Conservation (phyloP, 78 protist species). For the Pigoraptor vietnamica region DNA sequence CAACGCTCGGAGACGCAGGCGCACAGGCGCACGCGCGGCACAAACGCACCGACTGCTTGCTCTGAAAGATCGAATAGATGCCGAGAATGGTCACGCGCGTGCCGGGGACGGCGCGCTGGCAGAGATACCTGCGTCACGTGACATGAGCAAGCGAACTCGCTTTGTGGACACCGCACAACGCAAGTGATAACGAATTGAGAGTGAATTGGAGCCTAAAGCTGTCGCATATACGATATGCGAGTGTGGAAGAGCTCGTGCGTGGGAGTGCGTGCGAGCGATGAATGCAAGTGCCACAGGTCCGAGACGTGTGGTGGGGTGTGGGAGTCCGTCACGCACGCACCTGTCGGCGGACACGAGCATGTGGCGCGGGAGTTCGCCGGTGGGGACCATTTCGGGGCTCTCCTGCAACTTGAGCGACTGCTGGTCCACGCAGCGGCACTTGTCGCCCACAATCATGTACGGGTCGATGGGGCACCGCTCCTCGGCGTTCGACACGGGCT, state of each 20-base stretch:
- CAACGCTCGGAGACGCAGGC: no score
- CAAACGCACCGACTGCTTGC: background rate
- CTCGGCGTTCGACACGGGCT: background rate
- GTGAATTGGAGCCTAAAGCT: no score
- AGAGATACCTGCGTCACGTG: conserved; percentile 53
- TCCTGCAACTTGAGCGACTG: conserved; percentile 96
- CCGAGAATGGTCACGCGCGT: conserved; percentile 80
- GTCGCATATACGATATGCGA: no score
- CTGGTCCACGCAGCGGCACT: conserved; percentile 63
- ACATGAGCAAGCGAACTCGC: no score
- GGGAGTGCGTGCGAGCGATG: no score
- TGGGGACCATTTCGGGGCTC: conserved; percentile 93
- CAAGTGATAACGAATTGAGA: no score
- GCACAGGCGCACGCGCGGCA: no score
- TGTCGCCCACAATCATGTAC: conserved; percentile 59
- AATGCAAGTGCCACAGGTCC: no score
- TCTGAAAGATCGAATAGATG: conserved; percentile 48
- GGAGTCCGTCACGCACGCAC: no score
- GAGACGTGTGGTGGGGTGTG: no score
- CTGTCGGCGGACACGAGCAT: conserved; percentile 73
- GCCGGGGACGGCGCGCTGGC: conserved; percentile 85
- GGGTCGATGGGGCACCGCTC: conserved; percentile 42
- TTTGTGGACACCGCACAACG: no score
- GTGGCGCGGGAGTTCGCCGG: conserved; percentile 98
- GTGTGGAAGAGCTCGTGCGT: no score